phyloP scores from a whole-genome alignment of 305 asterid species.

The Lippia alba region DNA sequence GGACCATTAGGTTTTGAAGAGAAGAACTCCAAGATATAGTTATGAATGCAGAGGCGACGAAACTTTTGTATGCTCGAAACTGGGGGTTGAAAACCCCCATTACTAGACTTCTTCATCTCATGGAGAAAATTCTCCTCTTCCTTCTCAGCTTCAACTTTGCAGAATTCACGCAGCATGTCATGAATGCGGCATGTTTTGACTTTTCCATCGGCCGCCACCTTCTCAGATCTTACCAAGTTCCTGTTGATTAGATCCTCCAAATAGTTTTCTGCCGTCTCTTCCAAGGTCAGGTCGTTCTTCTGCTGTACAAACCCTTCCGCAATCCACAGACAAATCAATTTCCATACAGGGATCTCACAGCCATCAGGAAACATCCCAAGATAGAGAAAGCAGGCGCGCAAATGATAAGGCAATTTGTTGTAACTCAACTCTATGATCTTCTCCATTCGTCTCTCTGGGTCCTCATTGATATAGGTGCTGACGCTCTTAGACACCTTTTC shows the following conservation, averaged over 20 bases:
- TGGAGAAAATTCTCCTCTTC: conserved; percentile 41
- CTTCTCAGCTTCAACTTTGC: conserved; percentile 31
- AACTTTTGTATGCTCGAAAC: background rate
- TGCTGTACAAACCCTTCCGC: conserved; percentile 45
- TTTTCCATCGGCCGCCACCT: conserved; percentile 35
- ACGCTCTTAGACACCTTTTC: conserved; percentile 27
- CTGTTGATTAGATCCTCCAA: conserved; percentile 40
- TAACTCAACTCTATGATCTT: conserved; percentile 38
- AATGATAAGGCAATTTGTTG: conserved; percentile 37
- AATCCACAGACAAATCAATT: conserved; percentile 44
- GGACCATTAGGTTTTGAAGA: conserved; percentile 22
- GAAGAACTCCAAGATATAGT: conserved; percentile 23
- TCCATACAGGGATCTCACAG: conserved; percentile 47
- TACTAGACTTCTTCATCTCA: conserved; percentile 33
- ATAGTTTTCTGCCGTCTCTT: conserved; percentile 41
- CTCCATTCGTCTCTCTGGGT: conserved; percentile 37
- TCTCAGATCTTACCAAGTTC: conserved; percentile 36
- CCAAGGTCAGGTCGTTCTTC: conserved; percentile 26
- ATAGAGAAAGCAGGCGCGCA: conserved; percentile 42
- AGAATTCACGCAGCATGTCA: conserved; percentile 43
- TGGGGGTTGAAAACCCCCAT: conserved; percentile 30
- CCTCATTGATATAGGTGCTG: background rate
- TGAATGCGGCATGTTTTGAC: conserved; percentile 43
- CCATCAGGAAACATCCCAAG: conserved; percentile 49
- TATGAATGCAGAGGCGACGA: conserved; percentile 47